Base-by-base conservation (phyloP, 768 basidiomycete genomes). In the Fomitopsis serialis region DNA sequence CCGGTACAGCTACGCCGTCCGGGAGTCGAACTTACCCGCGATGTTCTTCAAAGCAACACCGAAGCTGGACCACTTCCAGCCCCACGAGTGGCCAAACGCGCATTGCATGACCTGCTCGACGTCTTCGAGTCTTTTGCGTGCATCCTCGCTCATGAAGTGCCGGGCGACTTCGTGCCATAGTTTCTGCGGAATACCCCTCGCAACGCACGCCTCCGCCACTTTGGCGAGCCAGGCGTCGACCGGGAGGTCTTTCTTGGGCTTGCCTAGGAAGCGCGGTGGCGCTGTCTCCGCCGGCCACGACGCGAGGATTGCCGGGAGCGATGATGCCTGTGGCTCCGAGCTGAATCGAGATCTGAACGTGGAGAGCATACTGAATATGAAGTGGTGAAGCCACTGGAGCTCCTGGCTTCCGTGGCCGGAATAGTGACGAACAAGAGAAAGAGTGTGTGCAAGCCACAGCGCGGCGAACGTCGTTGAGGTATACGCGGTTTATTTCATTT, bases 41-140 rank as follows among this genome's bases (percentile, higher is more conserved):
- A 91, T 87, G 66, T 81, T 90, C 56, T 75, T 70, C 78, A 91
- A 81, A 1, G 88, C 89, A 48, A 86, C 74, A 66, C 75, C 81
- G 72, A 86, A 91, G 61, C 81, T 87, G 70, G 87, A 85, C 89
- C 89, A 91, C 54, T 78, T 83, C 89, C 89, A 91, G 42, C 79
- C 73, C 63, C 89, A 90, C 37, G 52, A 47, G 19, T 85, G 85
- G 10, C 86, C 88, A 53, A 89, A 79, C 54, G 90, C 77, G 10
- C 52, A 54, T n/a, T 45, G 53, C 72, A 91, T 79, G 54, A 91
- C 84, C 47, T 78, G 78, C 69, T 88, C 87, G 52, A 91, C 69
- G 60, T 89, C 87, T 23, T 76, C 69, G 50, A 91, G 76, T 70
- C 84, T 78, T 27, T 73, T 73, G 64, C 73, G 81, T 17, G 89